A percentile compares a stretch with the other conserved stretches of the same genome.
These are phyloP conservation scores for Cicer bijugum DNA, from an alignment of 306 rosid genomes.

Conservation along the genomic window DNA sequence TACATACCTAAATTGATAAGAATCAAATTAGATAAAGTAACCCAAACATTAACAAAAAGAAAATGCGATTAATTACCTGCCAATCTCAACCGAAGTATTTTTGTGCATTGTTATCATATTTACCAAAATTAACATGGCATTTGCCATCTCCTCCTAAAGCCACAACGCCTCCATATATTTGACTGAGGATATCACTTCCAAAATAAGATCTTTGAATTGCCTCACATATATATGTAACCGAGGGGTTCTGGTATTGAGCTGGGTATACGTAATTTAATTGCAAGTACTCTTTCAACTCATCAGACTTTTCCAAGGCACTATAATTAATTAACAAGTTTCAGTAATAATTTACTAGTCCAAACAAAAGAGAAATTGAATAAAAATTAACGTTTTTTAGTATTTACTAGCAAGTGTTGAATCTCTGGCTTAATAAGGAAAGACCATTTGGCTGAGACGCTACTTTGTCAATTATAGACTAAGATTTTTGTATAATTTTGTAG, in stretches of 20 bases:
- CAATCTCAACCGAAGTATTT: constrained; percentile 61
- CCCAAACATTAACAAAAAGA: not conserved
- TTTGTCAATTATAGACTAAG: no score
- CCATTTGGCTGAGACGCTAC: no score
- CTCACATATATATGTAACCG: constrained; percentile 56
- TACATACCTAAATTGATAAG: constrained; percentile 50
- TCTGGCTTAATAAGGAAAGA: no score
- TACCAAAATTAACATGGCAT: constrained; percentile 48
- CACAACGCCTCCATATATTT: constrained; percentile 63
- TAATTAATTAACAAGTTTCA: not conserved
- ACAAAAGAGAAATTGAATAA: no score
- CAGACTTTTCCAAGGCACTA: constrained; percentile 51
- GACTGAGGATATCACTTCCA: constrained; percentile 45
- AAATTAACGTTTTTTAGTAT: no score
- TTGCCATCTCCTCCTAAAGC: constrained; percentile 48
- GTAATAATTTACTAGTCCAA: no score
- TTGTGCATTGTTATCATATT: no score
- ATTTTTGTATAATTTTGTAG: no score
- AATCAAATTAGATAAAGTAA: not conserved
- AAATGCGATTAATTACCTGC: not conserved
- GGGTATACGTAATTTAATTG: no score
- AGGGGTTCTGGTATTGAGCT: constrained; percentile 69
- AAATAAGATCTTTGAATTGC: constrained; percentile 58
- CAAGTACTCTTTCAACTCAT: no score
- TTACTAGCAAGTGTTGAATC: no score